A percentile compares a stretch with the other conserved stretches of the same genome.
Evolutionary conservation across 768 basidiomycete genomes (phyloP).

Genomic region (Suillus subalutaceus): DNA sequence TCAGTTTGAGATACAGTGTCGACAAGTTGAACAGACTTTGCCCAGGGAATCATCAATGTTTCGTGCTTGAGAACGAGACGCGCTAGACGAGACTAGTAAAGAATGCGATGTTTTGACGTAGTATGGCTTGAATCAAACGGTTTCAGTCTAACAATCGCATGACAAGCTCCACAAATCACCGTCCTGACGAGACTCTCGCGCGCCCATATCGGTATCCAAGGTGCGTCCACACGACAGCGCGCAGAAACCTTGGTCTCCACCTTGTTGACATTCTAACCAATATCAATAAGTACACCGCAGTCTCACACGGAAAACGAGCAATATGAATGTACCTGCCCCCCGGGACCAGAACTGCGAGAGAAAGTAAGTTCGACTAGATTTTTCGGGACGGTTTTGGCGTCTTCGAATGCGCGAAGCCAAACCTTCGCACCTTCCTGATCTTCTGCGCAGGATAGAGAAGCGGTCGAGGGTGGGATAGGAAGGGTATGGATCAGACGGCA

Average conservation of each 20-base stretch:
- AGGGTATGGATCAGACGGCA: conserved; percentile 28
- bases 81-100: conserved; percentile 68
- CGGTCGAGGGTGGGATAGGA: conserved; percentile 47
- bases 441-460: conserved; percentile 37
- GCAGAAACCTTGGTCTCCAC: conserved; percentile 82
- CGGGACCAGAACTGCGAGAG: conserved; percentile 81
- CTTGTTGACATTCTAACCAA: conserved; percentile 72
- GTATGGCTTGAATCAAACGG: conserved; percentile 46
- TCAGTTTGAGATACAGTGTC: background rate
- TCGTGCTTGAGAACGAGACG: conserved; percentile 75
- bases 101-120: conserved; percentile 71
- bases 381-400: conserved; percentile 45
- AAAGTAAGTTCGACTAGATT: conserved; percentile 64
- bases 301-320: conserved; percentile 1
- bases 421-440: conserved; percentile 50
- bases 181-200: conserved; percentile 45
- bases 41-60: conserved; percentile 73
- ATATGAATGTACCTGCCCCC: conserved; percentile 64
- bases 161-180: conserved; percentile 35
- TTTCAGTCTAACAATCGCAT: conserved; percentile 6
- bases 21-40: conserved; percentile 48
- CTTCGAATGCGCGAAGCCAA: conserved; percentile 58
- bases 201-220: conserved; percentile 78
- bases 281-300: background rate
- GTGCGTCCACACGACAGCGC: conserved; percentile 55